A percentile compares a stretch with the other conserved stretches of the same genome.
Evolutionary conservation across 306 rosid genomes (phyloP).

Genomic region (Mimosa pudica): DNA sequence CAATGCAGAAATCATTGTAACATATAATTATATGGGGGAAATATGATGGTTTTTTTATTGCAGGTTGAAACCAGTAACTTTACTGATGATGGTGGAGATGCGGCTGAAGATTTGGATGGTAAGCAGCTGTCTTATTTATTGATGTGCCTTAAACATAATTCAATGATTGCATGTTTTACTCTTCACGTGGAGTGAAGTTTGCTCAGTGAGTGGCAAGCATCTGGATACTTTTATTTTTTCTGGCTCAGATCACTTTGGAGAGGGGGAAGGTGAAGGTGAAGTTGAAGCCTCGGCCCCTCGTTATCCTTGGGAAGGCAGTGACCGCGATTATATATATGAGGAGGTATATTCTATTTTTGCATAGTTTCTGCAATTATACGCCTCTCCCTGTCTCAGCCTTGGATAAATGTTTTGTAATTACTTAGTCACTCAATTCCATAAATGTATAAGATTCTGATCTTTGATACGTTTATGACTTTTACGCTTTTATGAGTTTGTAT

Average conservation of each 20-base stretch:
- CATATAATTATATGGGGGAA: background rate
- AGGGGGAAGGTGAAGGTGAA: slow-evolving; percentile 72
- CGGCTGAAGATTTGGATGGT: slow-evolving; percentile 74
- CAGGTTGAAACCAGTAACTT: slow-evolving; percentile 74
- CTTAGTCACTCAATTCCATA: background rate
- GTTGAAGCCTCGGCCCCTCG: slow-evolving; percentile 43
- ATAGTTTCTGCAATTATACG: slow-evolving; percentile 10
- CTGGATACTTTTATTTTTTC: slow-evolving; percentile 9
- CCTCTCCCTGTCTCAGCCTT: background rate
- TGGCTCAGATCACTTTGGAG: slow-evolving; percentile 58
- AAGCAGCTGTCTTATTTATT: slow-evolving; percentile 18
- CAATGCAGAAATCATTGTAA: background rate
- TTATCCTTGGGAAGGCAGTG: slow-evolving; percentile 97
- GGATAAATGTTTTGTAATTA: background rate
- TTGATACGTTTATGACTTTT: background rate
- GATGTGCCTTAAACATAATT: background rate
- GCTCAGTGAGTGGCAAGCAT: slow-evolving; percentile 13
- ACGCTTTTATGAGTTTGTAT: background rate
- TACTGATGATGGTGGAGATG: slow-evolving; percentile 67
- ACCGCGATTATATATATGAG: slow-evolving; percentile 82
- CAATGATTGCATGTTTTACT: background rate
- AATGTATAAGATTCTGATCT: slow-evolving; percentile 5
- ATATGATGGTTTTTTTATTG: slow-evolving; percentile 32
- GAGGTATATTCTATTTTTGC: slow-evolving; percentile 55
- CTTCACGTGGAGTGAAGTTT: background rate